These are phyloP conservation scores for Dianthus caryophyllus DNA, from an alignment of 148 eudicot species.

Conservation along the genomic window DNA sequence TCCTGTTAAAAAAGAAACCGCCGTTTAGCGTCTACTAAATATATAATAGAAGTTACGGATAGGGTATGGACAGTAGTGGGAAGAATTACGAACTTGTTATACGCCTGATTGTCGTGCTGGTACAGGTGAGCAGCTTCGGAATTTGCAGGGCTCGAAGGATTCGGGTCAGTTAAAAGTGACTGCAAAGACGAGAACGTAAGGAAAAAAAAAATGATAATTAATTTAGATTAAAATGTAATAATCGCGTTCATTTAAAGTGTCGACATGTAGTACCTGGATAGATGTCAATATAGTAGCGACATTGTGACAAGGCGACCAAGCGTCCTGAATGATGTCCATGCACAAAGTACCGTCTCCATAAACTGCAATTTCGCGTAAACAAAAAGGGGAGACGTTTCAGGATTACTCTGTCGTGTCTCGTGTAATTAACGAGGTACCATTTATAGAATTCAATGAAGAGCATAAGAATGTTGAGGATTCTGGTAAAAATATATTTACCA, in stretches of 20 bases:
- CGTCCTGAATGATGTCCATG: slow-evolving; percentile 38
- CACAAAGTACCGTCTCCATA: slow-evolving; percentile 36
- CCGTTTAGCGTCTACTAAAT: background rate
- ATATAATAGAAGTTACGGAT: background rate
- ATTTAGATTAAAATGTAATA: background rate
- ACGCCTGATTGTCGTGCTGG: slow-evolving; percentile 34
- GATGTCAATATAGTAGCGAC: slow-evolving; percentile 38
- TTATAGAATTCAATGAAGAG: background rate
- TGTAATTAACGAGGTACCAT: background rate
- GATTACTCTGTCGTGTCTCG: background rate
- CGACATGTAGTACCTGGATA: slow-evolving; percentile 26
- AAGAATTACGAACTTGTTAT: slow-evolving; percentile 33
- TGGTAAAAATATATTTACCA: slow-evolving; percentile 15
- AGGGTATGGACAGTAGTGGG: background rate
- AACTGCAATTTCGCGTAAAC: slow-evolving; percentile 17
- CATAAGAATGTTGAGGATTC: background rate
- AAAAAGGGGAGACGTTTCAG: slow-evolving; percentile 7
- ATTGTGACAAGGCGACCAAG: slow-evolving; percentile 40
- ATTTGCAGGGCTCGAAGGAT: slow-evolving; percentile 39
- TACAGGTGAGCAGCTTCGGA: slow-evolving; percentile 38
- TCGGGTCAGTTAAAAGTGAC: slow-evolving; percentile 38
- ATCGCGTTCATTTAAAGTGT: background rate
- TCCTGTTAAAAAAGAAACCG: slow-evolving; percentile 27
- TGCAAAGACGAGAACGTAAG: slow-evolving; percentile 19
- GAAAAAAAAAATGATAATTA: background rate